Evolutionary conservation across 2,329 filamentous ascomycete genomes (phyloP), one percentile per base, ranked within the genome.

Genomic region (Fusarium chlamydosporum): DNA sequence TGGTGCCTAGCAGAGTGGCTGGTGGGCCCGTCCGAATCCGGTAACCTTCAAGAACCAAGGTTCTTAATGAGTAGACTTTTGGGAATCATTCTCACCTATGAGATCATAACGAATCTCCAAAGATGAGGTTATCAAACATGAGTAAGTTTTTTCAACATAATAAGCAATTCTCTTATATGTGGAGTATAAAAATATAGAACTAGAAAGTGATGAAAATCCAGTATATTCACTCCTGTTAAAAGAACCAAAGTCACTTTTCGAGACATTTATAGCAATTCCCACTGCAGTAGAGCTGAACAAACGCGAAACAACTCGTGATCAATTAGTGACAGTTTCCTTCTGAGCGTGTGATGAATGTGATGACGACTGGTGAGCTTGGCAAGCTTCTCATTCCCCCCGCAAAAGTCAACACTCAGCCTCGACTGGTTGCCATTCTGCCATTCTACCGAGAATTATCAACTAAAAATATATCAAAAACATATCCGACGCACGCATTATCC

Each of bases 321-420:
- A 66, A 48, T 61, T 45, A 60, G 40, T 48, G 61, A 40, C 33
- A 45, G 27, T 50, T 57, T 29, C 33, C 38, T 18, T 50, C 23
- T 27, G 33, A n/a, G 42, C 31, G 38, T 37, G 46, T 65, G 60
- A 65, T 60, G 45, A 40, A 52, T 59, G 45, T 35, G 61, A 65
- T 65, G 61, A 65, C 61, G 61, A 65, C 61, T 65, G 18, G 18
- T 29, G 7, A 46, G 46, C 60, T 65, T 65, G 57, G 38, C 56
- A 37, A 42, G 42, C 52, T 31, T 45, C 23, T 52, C 40, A 31
- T 34, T 46, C 34, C 50, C 34, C 52, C 37, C 56, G 40, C 34
- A 37, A 27, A 23, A 37, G 47, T 48, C 37, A 16, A 50, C 59
- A 41, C 53, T 59, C 53, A 59, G 55, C 61, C 61, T 62, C 47